Conservation (phyloP, 225 moss, liverwort and hornwort species). For the Neckera pumila region DNA sequence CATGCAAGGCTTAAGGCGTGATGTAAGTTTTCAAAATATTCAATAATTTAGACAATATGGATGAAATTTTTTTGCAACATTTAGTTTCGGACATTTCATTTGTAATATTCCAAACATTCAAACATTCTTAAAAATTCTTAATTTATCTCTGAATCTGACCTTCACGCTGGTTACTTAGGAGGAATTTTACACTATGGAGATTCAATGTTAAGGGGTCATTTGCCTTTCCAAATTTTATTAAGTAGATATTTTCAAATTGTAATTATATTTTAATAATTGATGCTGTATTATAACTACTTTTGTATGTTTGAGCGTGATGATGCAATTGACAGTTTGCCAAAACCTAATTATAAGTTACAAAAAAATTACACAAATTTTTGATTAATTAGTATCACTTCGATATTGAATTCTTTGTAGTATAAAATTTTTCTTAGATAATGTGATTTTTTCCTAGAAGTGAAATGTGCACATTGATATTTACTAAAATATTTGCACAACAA, state of each 20-base stretch:
- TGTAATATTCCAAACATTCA: no score
- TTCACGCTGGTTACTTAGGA: no score
- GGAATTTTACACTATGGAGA: not conserved
- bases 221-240: no score
- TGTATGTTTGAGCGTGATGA: rapidly evolving
- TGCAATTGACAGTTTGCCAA: not conserved
- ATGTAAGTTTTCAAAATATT: no score
- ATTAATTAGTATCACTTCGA: not conserved
- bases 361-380: not conserved
- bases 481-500: not conserved
- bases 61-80: no score
- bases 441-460: rapidly evolving
- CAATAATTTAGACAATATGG: no score
- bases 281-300: not conserved
- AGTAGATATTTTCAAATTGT: no score
- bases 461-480: rapidly evolving
- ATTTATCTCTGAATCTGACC: no score
- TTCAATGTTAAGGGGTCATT: not conserved
- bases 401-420: not conserved
- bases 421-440: rapidly evolving
- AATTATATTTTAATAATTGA: no score
- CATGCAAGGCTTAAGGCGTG: no score
- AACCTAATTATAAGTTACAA: not conserved
- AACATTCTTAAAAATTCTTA: no score
- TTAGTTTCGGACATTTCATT: no score